Conservation (phyloP, 2,329 filamentous ascomycete species). For the Arthroderma uncinatum region DNA sequence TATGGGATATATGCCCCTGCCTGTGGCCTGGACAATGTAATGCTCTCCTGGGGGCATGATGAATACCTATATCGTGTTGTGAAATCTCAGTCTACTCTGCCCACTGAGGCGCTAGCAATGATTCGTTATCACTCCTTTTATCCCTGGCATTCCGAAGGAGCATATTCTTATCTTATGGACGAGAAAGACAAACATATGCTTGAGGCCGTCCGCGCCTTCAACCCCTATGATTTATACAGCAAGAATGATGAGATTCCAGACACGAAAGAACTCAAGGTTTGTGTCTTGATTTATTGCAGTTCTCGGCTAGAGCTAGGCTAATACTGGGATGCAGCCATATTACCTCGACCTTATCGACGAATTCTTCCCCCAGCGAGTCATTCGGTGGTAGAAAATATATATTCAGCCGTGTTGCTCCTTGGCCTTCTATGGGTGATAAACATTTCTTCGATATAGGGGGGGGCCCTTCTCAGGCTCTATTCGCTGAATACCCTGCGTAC, state of each 20-base stretch:
- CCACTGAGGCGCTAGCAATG: conserved; percentile 76
- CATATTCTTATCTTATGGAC: conserved; percentile 72
- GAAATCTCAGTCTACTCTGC: conserved; percentile 69
- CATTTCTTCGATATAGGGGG: background rate
- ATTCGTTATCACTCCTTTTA: conserved; percentile 90
- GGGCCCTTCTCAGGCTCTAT: too few species aligned
- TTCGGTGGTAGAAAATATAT: conserved; percentile 11
- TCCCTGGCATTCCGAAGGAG: conserved; percentile 73
- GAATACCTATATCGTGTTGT: conserved; percentile 59
- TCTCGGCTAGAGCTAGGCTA: background rate
- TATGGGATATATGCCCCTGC: conserved; percentile 68
- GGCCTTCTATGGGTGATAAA: background rate
- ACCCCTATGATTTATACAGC: conserved; percentile 84
- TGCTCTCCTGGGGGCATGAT: conserved; percentile 67
- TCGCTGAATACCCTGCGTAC: too few species aligned
- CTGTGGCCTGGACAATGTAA: conserved; percentile 75
- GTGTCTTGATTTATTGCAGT: conserved; percentile 13
- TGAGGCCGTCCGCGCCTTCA: conserved; percentile 72
- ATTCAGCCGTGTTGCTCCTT: background rate
- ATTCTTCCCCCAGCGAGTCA: conserved; percentile 16
- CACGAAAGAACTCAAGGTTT: conserved; percentile 62
- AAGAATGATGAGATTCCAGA: conserved; percentile 75
- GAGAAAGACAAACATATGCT: conserved; percentile 71
- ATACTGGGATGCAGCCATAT: conserved; percentile 44
- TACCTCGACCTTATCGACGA: conserved; percentile 55